Percentiles rank a stretch among this genome's conserved stretches.
Evolutionary conservation across 805 yeast species (phyloP).

Genomic region (Hanseniaspora jakobsenii): DNA sequence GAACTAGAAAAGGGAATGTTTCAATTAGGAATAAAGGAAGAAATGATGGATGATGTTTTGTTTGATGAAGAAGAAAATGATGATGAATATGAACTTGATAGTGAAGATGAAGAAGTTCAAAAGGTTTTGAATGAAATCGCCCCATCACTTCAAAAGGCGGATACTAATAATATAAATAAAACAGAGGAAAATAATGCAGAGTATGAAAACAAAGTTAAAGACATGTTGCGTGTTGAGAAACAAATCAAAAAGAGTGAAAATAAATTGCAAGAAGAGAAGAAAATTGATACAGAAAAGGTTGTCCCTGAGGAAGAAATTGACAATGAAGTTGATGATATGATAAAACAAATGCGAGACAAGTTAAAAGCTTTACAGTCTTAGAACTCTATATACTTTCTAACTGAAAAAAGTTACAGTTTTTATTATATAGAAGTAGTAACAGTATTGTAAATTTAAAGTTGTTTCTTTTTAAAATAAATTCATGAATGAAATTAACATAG

Average conservation of each 20-base stretch:
- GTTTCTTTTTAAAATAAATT: too few species aligned
- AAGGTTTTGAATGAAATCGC: slow-evolving; percentile 42
- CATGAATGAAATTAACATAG: too few species aligned
- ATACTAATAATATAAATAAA: slow-evolving; percentile 14
- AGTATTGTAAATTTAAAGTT: too few species aligned
- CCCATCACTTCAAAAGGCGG: neutral
- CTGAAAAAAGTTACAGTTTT: too few species aligned
- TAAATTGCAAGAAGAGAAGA: slow-evolving; percentile 17
- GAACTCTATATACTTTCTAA: slow-evolving; percentile 1
- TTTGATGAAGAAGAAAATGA: slow-evolving; percentile 56
- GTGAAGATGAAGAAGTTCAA: slow-evolving; percentile 58
- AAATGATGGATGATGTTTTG: slow-evolving; percentile 81
- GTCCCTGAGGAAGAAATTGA: slow-evolving; percentile 35
- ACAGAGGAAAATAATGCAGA: slow-evolving; percentile 34
- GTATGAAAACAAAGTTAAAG: slow-evolving; percentile 29
- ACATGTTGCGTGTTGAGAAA: slow-evolving; percentile 18
- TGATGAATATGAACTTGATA: slow-evolving; percentile 48
- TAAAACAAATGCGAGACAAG: slow-evolving; percentile 81
- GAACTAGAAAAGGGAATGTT: slow-evolving; percentile 76
- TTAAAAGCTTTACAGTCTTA: slow-evolving; percentile 67
- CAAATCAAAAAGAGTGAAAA: slow-evolving; percentile 8
- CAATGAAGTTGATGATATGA: slow-evolving; percentile 60
- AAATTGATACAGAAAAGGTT: slow-evolving; percentile 29
- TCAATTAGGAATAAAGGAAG: slow-evolving; percentile 78
- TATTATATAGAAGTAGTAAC: too few species aligned